Evolutionary conservation across 2,329 filamentous ascomycete genomes (phyloP).

Genomic region (Sclerotiophoma versabilis): DNA sequence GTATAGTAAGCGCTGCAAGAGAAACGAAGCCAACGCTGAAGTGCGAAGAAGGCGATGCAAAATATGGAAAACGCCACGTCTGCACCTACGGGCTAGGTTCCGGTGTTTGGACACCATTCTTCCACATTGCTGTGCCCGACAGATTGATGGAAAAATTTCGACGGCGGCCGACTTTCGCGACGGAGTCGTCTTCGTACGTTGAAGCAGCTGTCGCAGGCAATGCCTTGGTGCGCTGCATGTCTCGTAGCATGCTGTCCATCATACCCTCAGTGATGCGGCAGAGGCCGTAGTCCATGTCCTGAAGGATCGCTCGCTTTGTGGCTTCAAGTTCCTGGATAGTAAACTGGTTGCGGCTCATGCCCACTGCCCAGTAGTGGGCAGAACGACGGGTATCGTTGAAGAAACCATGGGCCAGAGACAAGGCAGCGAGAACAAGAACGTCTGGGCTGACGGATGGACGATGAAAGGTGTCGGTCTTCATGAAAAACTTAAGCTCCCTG

Average conservation of each 20-base stretch:
- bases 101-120: conserved; percentile 46
- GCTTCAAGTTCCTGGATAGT: conserved; percentile 40
- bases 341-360: conserved; percentile 36
- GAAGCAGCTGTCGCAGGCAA: neutral
- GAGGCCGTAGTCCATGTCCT: conserved; percentile 50
- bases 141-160: conserved; percentile 38
- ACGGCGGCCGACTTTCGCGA: conserved; percentile 24
- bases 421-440: conserved; percentile 46
- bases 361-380: conserved; percentile 43
- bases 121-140: conserved; percentile 41
- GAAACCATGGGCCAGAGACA: conserved; percentile 46
- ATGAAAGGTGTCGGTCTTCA: conserved; percentile 25
- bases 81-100: conserved; percentile 47
- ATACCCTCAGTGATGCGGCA: conserved; percentile 43
- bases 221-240: conserved; percentile 36
- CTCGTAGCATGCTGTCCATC: conserved; percentile 38
- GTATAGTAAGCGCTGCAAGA: conserved; percentile 27
- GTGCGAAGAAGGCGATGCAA: neutral
- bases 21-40: conserved; percentile 6
- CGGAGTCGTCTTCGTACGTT: conserved; percentile 1
- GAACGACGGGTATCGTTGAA: conserved; percentile 42
- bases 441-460: conserved; percentile 35
- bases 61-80: neutral
- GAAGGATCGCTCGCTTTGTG: conserved; percentile 43
- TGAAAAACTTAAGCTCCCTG: conserved; percentile 22